phyloP scores from a whole-genome alignment of 768 basidiomycete species.

The Myochromella boudieri region DNA sequence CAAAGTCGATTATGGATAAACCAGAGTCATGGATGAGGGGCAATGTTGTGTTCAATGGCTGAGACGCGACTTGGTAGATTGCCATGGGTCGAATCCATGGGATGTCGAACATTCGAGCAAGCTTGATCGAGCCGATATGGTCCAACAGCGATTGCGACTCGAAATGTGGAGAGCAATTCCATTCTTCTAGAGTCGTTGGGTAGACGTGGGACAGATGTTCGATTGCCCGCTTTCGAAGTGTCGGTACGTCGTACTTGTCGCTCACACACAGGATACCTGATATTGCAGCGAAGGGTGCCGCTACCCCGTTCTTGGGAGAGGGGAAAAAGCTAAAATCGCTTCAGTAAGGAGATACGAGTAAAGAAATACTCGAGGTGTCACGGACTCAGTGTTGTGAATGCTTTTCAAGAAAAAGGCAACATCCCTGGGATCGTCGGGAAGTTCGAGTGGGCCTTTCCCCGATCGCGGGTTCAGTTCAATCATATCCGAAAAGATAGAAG shows the following conservation, averaged over 20 bases:
- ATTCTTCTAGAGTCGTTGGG: background rate
- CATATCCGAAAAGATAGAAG: background rate
- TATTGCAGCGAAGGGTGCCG: constrained; percentile 1
- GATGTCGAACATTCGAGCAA: constrained; percentile 7
- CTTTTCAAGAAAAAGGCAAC: constrained; percentile 8
- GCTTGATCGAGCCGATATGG: background rate
- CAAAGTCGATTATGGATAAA: background rate
- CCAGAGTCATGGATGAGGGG: background rate
- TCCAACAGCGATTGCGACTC: background rate
- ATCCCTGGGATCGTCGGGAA: constrained; percentile 4
- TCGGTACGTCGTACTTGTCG: constrained; percentile 9
- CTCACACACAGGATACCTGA: constrained; percentile 11
- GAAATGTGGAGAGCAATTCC: background rate
- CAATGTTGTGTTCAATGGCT: background rate
- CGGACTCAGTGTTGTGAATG: constrained; percentile 9
- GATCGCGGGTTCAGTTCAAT: background rate
- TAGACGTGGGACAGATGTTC: constrained; percentile 5
- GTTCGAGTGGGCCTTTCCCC: background rate
- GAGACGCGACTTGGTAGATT: constrained; percentile 5
- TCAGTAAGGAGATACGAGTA: background rate
- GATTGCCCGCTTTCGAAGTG: constrained; percentile 8
- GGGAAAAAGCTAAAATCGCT: constrained; percentile 11
- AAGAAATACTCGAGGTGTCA: background rate
- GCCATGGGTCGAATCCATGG: constrained; percentile 12
- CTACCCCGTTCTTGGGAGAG: background rate